phyloP scores from a whole-genome alignment of 495 filamentous ascomycete genomes.

The Penicillium herquei region DNA sequence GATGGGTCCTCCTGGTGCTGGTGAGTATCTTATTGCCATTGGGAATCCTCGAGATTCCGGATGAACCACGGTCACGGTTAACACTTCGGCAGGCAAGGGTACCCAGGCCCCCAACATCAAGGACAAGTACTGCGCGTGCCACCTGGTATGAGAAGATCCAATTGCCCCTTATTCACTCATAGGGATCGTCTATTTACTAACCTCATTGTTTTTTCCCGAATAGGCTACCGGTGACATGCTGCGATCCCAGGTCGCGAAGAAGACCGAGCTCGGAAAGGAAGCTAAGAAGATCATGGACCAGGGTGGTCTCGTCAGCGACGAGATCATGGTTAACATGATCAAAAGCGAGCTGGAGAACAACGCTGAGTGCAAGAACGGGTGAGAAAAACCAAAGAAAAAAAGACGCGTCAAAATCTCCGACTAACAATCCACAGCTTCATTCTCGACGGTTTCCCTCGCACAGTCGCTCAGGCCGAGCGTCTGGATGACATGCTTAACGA shows the following conservation, averaged over 20 bases:
- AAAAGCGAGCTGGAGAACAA: constrained; percentile 94
- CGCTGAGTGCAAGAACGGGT: constrained; percentile 92
- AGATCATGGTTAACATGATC: constrained; percentile 99
- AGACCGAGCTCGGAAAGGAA: constrained; percentile 89
- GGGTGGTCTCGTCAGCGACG: constrained; percentile 95
- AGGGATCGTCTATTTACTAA: constrained; percentile 5
- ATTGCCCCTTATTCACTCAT: neutral
- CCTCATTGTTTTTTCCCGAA: neutral
- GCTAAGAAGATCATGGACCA: constrained; percentile 99
- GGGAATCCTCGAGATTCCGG: constrained; percentile 2
- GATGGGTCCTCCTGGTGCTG: constrained; percentile 96
- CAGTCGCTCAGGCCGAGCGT: constrained; percentile 89
- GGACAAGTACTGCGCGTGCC: constrained; percentile 94
- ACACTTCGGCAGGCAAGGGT: constrained; percentile 77
- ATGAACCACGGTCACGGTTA: constrained; percentile 19
- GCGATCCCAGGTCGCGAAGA: constrained; percentile 96
- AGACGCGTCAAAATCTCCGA: neutral
- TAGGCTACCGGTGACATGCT: constrained; percentile 99
- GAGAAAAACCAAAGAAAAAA: constrained; percentile 9
- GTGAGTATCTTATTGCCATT: constrained; percentile 46
- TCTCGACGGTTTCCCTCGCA: constrained; percentile 96
- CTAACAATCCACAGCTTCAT: constrained; percentile 72
- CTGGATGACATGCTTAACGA: constrained; percentile 84
- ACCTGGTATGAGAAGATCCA: constrained; percentile 66
- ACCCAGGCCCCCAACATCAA: constrained; percentile 97